Evolutionary conservation across 345 rosid species (phyloP).

Genomic region (Carallia brachiata): DNA sequence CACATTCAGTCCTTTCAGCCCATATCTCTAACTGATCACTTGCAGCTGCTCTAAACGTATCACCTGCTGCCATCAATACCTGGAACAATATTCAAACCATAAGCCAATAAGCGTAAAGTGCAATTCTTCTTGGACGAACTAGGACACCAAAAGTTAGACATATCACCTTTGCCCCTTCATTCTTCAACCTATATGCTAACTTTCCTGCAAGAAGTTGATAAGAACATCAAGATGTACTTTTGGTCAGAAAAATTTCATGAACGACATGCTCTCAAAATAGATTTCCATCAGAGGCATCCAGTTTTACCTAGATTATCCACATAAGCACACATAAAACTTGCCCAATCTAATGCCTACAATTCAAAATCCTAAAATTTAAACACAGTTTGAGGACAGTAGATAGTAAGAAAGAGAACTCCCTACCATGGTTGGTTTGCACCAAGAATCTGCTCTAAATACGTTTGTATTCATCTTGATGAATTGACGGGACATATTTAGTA

Average conservation of each 20-base stretch:
- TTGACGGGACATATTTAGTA: too few species aligned
- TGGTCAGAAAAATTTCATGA: background rate
- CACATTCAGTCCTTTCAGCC: constrained; percentile 95
- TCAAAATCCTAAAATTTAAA: background rate
- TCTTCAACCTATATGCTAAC: constrained; percentile 84
- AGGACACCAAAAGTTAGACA: background rate
- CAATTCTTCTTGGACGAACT: background rate
- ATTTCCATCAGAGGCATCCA: background rate
- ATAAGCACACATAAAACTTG: background rate
- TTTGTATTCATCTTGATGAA: too few species aligned
- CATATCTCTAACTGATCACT: constrained; percentile 95
- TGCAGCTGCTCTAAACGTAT: constrained; percentile 98
- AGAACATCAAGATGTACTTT: constrained; percentile 1
- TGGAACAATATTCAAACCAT: constrained; percentile 38
- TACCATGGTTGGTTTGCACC: too few species aligned
- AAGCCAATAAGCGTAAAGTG: constrained; percentile 8
- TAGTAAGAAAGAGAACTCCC: too few species aligned
- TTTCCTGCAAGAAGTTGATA: constrained; percentile 57
- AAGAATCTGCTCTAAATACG: too few species aligned
- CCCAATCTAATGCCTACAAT: background rate
- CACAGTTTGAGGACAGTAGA: too few species aligned
- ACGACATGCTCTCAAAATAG: background rate
- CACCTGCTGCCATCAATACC: constrained; percentile 97
- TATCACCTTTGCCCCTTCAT: constrained; percentile 77
- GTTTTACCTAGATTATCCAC: background rate